A percentile compares a stretch with the other conserved stretches of the same genome.
phyloP scores from a whole-genome alignment of 192 early-diverging fungal species.

The Entomortierella parvispora region DNA sequence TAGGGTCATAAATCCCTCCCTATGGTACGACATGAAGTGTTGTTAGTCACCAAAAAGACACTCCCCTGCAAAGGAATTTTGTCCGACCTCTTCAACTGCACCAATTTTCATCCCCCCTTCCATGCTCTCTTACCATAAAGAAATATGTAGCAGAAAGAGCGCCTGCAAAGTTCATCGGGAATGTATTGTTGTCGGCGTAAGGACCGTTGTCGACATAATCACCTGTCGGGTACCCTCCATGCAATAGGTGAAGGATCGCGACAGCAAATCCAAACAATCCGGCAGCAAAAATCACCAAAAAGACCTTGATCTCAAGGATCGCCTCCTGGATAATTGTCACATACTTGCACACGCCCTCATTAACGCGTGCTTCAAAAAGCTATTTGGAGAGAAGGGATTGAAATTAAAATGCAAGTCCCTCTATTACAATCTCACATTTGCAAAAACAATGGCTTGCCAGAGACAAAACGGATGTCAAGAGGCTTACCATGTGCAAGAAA shows the following conservation, averaged over 20 bases:
- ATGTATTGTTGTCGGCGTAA: background rate
- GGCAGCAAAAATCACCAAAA: conserved; percentile 15
- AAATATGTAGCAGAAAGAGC: background rate
- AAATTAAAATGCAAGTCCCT: too few species aligned
- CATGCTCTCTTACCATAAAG: conserved; percentile 17
- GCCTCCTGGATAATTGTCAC: conserved; percentile 15
- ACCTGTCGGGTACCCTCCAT: too few species aligned
- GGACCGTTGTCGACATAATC: background rate
- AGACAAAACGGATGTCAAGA: background rate
- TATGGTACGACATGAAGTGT: too few species aligned
- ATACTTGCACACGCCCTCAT: conserved; percentile 7
- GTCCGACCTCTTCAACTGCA: too few species aligned
- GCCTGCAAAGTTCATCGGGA: background rate
- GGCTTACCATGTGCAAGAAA: conserved; percentile 30
- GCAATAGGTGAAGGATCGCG: conserved; percentile 4
- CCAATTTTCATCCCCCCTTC: too few species aligned
- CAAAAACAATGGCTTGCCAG: too few species aligned
- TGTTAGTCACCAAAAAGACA: too few species aligned
- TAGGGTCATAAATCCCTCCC: conserved; percentile 24
- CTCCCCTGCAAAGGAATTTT: too few species aligned
- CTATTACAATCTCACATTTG: too few species aligned
- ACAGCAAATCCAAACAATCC: conserved; percentile 3
- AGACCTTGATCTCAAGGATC: conserved; percentile 8
- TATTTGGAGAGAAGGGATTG: background rate
- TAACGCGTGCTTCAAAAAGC: conserved; percentile 12